phyloP scores from a whole-genome alignment of 371 early-diverging fungal genomes.

The Fennellomyces sp. region DNA sequence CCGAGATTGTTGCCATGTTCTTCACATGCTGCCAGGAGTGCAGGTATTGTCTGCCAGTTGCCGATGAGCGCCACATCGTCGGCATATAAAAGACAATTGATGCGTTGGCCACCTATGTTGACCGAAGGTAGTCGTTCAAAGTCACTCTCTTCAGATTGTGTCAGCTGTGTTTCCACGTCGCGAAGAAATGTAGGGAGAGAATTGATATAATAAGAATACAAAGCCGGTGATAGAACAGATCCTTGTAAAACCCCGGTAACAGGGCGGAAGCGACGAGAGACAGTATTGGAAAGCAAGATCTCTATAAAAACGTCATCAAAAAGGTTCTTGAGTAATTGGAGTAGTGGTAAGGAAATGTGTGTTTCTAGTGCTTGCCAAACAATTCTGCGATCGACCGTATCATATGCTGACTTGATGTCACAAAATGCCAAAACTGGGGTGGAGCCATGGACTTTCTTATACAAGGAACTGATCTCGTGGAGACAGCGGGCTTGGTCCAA shows the following conservation, averaged over 20 bases:
- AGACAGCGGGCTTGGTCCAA: too few species aligned
- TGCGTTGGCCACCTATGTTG: too few species aligned
- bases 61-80: slow-evolving; percentile 37
- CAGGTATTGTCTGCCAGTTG: slow-evolving; percentile 4
- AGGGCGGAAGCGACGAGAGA: slow-evolving; percentile 5
- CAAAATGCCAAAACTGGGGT: too few species aligned
- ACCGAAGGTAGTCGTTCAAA: too few species aligned
- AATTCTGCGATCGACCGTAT: too few species aligned
- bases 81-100: slow-evolving; percentile 26
- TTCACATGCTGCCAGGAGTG: slow-evolving; percentile 19
- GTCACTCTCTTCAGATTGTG: background rate
- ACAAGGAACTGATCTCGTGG: too few species aligned
- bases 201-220: slow-evolving; percentile 32
- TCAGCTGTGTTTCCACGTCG: background rate
- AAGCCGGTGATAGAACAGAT: slow-evolving; percentile 21
- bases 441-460: too few species aligned
- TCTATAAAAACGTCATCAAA: slow-evolving; percentile 9
- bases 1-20: slow-evolving; percentile 19
- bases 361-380: too few species aligned
- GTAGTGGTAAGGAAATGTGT: background rate
- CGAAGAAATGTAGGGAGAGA: slow-evolving; percentile 10
- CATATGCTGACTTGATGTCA: too few species aligned
- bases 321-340: slow-evolving; percentile 8
- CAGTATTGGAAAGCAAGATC: background rate
- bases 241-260: slow-evolving; percentile 25